Evolutionary conservation across 1,284 basidiomycete genomes (phyloP).

Genomic region (Trametes pubescens): DNA sequence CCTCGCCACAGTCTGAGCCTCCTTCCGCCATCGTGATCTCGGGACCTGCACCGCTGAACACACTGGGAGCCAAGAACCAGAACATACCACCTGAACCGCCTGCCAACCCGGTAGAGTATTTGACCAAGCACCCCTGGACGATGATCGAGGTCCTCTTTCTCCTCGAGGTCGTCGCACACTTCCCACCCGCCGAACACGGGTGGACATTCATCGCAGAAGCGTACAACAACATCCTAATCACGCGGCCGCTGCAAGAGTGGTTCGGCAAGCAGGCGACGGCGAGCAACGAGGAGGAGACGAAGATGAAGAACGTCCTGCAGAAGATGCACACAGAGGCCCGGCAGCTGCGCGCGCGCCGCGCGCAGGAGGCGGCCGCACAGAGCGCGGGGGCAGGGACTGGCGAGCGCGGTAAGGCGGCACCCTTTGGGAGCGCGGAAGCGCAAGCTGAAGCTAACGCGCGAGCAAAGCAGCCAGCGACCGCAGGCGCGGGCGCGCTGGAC

Average conservation of each 20-base stretch:
- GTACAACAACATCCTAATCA: constrained; percentile 36
- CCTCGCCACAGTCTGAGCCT: background rate
- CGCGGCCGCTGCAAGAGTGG: constrained; percentile 33
- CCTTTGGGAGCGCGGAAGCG: constrained; percentile 32
- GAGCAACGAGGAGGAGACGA: constrained; percentile 29
- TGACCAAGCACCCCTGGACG: constrained; percentile 30
- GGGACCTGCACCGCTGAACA: background rate
- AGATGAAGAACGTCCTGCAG: constrained; percentile 27
- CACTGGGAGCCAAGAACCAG: constrained; percentile 14
- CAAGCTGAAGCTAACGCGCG: constrained; percentile 30
- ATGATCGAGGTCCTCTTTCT: constrained; percentile 33
- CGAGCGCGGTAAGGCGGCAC: constrained; percentile 27
- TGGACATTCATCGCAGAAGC: constrained; percentile 34
- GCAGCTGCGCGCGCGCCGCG: constrained; percentile 17
- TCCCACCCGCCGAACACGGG: constrained; percentile 30
- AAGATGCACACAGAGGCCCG: constrained; percentile 21
- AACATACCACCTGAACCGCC: constrained; percentile 27
- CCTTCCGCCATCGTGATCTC: background rate
- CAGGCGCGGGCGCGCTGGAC: constrained; percentile 3
- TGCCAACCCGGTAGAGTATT: constrained; percentile 21
- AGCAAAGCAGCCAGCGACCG: constrained; percentile 18
- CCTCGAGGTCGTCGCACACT: constrained; percentile 33
- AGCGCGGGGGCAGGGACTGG: background rate
- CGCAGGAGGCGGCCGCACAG: constrained; percentile 1
- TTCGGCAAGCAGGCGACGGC: constrained; percentile 25